phyloP scores from a whole-genome alignment of 192 early-diverging fungal species.

The Funneliformis geosporum region DNA sequence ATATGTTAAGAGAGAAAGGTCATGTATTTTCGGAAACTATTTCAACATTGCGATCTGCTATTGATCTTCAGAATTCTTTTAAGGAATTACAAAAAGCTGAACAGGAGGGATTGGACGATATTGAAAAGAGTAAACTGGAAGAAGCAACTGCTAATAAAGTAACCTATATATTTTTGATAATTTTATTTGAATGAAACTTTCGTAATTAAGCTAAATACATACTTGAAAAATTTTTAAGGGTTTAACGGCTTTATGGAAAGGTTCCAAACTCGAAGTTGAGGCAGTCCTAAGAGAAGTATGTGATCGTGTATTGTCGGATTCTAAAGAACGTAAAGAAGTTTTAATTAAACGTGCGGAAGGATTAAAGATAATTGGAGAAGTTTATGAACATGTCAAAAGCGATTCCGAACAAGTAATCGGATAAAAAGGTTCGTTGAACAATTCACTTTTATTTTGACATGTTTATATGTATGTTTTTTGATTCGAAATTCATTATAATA shows the following conservation, averaged over 20 bases:
- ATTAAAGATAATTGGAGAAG: constrained; percentile 81
- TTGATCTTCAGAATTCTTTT: constrained; percentile 92
- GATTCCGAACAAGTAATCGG: constrained; percentile 45
- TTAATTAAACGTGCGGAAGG: constrained; percentile 73
- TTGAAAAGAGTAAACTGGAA: constrained; percentile 68
- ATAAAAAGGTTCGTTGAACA: background rate
- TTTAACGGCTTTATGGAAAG: constrained; percentile 89
- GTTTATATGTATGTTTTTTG: background rate
- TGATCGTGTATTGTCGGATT: constrained; percentile 77
- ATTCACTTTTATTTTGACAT: background rate
- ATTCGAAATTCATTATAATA: background rate
- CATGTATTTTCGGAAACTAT: constrained; percentile 92
- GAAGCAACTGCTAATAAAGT: constrained; percentile 65
- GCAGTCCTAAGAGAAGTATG: constrained; percentile 91
- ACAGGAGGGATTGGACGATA: constrained; percentile 71
- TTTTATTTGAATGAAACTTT: background rate
- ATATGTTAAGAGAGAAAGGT: constrained; percentile 81
- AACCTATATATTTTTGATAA: constrained; percentile 16
- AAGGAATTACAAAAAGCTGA: constrained; percentile 88
- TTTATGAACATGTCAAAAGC: constrained; percentile 73
- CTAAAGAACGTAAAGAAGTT: constrained; percentile 54
- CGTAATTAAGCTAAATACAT: background rate
- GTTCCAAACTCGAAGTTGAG: constrained; percentile 93
- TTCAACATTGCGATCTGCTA: constrained; percentile 85
- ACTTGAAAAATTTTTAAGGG: constrained; percentile 53